These are phyloP conservation scores for Penicillium polonicum DNA, from an alignment of 2,329 filamentous ascomycete species.

Conservation along the genomic window DNA sequence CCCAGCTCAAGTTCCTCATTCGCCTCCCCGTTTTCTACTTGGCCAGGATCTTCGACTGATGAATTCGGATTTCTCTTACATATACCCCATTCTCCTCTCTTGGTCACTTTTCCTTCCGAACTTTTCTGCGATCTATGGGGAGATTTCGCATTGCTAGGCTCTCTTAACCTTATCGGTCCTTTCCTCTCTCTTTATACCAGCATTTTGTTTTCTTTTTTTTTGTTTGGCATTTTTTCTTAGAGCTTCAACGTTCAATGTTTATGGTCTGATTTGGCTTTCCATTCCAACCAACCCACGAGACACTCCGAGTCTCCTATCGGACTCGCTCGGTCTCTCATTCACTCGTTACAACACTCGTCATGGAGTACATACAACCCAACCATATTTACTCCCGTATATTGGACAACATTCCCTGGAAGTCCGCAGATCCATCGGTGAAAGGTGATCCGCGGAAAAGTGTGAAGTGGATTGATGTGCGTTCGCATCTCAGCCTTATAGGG, in stretches of 20 bases:
- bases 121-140: not conserved
- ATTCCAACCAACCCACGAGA: not conserved
- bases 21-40: not conserved
- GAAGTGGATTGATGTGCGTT: slow-evolving; percentile 10
- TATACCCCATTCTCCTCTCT: slow-evolving; percentile 3
- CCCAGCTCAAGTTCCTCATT: not conserved
- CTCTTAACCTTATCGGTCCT: not conserved
- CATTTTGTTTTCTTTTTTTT: not conserved
- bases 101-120: not conserved
- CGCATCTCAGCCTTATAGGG: not conserved
- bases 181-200: not conserved
- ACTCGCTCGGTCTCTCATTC: not conserved
- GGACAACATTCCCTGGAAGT: slow-evolving; percentile 26
- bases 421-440: slow-evolving; percentile 12
- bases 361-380: slow-evolving; percentile 22
- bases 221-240: not conserved
- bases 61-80: slow-evolving; percentile 5
- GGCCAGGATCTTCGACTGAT: slow-evolving; percentile 1
- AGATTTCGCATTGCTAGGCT: not conserved
- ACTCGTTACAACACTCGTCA: slow-evolving; percentile 6
- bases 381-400: slow-evolving; percentile 22
- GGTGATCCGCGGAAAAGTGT: slow-evolving; percentile 12
- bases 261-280: not conserved
- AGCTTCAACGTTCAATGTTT: not conserved
- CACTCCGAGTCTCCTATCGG: not conserved